These are phyloP conservation scores for Alternaria sp. DNA, from an alignment of 2,329 filamentous ascomycete species.

Conservation along the genomic window DNA sequence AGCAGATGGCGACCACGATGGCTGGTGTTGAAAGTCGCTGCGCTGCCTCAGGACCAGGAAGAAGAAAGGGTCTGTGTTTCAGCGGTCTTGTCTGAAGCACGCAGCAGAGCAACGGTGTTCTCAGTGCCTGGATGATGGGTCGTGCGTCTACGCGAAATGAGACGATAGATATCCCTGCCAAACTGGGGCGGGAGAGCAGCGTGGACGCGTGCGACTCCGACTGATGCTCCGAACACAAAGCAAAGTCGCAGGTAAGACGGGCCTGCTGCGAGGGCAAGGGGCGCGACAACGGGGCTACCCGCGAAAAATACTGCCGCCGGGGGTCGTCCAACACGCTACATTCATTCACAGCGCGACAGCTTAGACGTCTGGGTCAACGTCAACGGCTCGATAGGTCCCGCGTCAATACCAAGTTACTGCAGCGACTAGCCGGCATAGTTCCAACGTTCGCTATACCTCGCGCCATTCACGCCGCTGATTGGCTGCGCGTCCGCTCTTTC, in stretches of 20 bases:
- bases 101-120: not conserved
- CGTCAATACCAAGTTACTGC: constrained; percentile 15
- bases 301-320: not conserved
- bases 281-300: not conserved
- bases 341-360: not conserved
- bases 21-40: not conserved
- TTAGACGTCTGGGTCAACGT: not conserved
- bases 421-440: constrained; percentile 5
- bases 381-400: constrained; percentile 12
- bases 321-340: not conserved
- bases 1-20: not conserved
- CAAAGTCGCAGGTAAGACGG: not conserved
- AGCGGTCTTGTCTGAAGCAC: constrained; percentile 5
- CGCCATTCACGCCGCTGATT: constrained; percentile 14
- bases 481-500: constrained; percentile 18
- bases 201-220: not conserved
- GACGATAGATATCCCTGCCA: constrained; percentile 7
- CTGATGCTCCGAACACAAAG: constrained; percentile 2
- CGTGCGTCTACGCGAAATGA: constrained; percentile 14
- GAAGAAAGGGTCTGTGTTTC: constrained; percentile 12
- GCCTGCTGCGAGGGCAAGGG: constrained; percentile 1
- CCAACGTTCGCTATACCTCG: constrained; percentile 18
- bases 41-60: constrained; percentile 8
- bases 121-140: constrained; percentile 5
- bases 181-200: not conserved